A percentile compares a stretch with the other conserved stretches of the same genome.
These are phyloP conservation scores for Prunus mongolica DNA, from an alignment of 306 rosid species.

Conservation along the genomic window DNA sequence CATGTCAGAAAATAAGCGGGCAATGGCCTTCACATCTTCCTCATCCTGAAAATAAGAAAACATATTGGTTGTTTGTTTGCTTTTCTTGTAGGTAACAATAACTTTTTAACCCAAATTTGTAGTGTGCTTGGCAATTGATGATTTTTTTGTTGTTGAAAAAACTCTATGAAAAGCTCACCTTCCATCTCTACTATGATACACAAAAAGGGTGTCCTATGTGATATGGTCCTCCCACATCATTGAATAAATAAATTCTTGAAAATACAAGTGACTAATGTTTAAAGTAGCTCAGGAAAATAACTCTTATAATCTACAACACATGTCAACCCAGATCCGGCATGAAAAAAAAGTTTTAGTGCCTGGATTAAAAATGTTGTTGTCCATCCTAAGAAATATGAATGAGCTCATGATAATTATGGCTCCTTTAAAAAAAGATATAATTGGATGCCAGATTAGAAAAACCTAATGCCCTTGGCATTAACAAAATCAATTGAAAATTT, in stretches of 20 bases:
- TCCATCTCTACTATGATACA: background rate
- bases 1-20: slow-evolving; percentile 97
- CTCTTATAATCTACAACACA: background rate
- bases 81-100: background rate
- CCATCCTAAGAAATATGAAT: background rate
- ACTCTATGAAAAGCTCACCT: background rate
- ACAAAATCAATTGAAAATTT: too few relatives aligned
- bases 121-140: background rate
- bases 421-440: background rate
- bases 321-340: background rate
- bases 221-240: background rate
- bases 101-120: background rate
- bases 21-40: slow-evolving; percentile 99
- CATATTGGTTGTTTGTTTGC: background rate
- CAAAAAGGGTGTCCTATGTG: background rate
- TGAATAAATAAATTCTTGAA: background rate
- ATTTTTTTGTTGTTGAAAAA: background rate
- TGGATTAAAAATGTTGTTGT: background rate
- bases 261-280: background rate
- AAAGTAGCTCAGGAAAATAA: background rate
- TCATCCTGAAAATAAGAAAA: slow-evolving; percentile 65
- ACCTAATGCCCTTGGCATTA: background rate
- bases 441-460: background rate
- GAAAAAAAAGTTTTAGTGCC: background rate
- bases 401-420: background rate